Evolutionary conservation across 2,329 filamentous ascomycete species (phyloP).

Genomic region (Coniosporium tulheliwenetii): DNA sequence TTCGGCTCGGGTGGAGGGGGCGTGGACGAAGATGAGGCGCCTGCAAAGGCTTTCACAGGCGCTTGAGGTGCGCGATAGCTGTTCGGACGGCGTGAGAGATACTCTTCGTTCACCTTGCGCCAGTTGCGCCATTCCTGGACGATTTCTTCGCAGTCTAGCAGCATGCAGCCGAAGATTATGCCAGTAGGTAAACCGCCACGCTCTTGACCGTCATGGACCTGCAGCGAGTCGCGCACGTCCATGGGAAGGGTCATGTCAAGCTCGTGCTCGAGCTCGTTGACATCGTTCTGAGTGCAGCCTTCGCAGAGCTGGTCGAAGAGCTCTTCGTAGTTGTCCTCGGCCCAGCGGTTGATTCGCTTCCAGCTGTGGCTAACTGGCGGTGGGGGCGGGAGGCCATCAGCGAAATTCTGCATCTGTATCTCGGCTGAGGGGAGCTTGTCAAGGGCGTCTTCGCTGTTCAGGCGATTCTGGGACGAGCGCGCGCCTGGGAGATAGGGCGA

Average conservation of each 20-base stretch:
- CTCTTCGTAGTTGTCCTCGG: conserved; percentile 89
- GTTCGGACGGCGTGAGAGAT: conserved; percentile 44
- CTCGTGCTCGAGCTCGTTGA: conserved; percentile 93
- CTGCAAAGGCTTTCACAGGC: conserved; percentile 57
- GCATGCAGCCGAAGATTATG: conserved; percentile 85
- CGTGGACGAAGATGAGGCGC: conserved; percentile 49
- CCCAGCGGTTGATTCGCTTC: conserved; percentile 86
- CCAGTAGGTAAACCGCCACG: conserved; percentile 81
- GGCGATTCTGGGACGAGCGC: conserved; percentile 55
- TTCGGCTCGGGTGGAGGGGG: conserved; percentile 23
- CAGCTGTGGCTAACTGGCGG: conserved; percentile 83
- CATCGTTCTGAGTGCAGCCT: conserved; percentile 80
- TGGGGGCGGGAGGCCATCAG: conserved; percentile 76
- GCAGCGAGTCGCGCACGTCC: conserved; percentile 83
- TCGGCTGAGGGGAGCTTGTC: conserved; percentile 62
- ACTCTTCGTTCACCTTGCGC: conserved; percentile 85
- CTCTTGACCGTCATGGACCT: conserved; percentile 92
- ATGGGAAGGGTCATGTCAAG: conserved; percentile 86
- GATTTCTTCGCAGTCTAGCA: conserved; percentile 95
- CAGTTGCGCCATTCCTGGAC: conserved; percentile 96
- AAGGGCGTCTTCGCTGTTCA: conserved; percentile 47
- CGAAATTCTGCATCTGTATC: conserved; percentile 93
- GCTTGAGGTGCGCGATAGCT: conserved; percentile 42
- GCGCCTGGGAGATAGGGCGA: conserved; percentile 82
- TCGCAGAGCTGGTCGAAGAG: conserved; percentile 87